These are phyloP conservation scores for Stachybotrys elegans DNA, from an alignment of 2,329 filamentous ascomycete species.

Conservation along the genomic window DNA sequence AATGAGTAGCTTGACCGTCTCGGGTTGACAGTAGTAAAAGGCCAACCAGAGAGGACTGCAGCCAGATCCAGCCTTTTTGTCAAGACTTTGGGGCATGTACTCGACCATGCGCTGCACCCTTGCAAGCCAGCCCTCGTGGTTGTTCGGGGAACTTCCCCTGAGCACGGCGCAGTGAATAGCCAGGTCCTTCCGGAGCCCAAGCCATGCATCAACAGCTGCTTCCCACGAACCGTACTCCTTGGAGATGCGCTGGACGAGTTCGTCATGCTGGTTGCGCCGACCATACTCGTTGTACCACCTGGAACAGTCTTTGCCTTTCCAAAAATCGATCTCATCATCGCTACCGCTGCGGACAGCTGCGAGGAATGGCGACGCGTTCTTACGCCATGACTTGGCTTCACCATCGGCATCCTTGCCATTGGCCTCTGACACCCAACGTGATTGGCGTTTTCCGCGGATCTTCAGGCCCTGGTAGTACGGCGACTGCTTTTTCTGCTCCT, in stretches of 20 bases:
- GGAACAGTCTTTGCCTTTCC: neutral
- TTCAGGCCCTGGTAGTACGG: neutral
- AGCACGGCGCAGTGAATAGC: neutral
- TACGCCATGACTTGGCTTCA: neutral
- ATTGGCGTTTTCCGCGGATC: neutral
- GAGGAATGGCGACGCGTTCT: neutral
- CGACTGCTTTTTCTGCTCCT: neutral
- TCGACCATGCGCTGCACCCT: slow-evolving; percentile 59
- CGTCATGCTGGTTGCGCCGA: neutral
- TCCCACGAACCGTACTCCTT: neutral
- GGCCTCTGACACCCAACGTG: neutral
- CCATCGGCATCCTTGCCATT: neutral
- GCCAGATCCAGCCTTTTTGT: slow-evolving; percentile 47
- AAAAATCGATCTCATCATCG: neutral
- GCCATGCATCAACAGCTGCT: neutral
- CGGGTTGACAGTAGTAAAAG: slow-evolving; percentile 44
- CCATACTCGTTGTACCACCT: neutral
- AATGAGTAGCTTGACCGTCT: slow-evolving; percentile 54
- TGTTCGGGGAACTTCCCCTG: neutral
- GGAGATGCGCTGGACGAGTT: neutral
- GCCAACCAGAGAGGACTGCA: slow-evolving; percentile 63
- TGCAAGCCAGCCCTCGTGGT: slow-evolving; percentile 10
- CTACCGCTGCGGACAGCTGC: neutral
- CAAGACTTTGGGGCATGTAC: slow-evolving; percentile 50
- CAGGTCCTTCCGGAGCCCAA: neutral